Evolutionary conservation across 78 protist species (phyloP).

Genomic region (Cyanophora paradoxa): DNA sequence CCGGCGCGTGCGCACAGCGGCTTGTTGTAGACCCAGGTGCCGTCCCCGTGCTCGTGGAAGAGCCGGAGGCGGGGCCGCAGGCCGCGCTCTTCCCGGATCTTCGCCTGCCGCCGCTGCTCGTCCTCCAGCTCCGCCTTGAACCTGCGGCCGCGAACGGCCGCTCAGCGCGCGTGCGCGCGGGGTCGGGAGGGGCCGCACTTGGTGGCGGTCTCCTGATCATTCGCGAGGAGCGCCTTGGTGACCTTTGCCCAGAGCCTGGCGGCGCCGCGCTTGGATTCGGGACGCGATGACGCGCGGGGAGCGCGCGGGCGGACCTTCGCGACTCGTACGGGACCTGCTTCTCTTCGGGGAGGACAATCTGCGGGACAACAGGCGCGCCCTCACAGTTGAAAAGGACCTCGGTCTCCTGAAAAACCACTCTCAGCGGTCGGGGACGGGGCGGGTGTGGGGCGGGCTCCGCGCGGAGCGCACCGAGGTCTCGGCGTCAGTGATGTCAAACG

Average conservation of each 20-base stretch:
- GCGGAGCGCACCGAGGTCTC: constrained; percentile 18
- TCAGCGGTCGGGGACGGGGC: no score
- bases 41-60: no score
- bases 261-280: no score
- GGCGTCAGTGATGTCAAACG: constrained; percentile 10
- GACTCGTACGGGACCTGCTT: constrained; percentile 37
- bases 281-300: neutral
- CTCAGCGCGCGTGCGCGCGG: no score
- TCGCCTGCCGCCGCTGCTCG: constrained; percentile 42
- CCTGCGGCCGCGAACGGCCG: no score
- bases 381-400: neutral
- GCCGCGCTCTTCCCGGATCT: no score
- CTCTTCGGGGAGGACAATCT: constrained; percentile 21
- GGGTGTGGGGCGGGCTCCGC: no score
- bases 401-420: no score
- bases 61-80: no score
- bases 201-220: constrained; percentile 66
- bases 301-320: neutral
- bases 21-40: no score
- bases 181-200: no score
- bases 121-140: constrained; percentile 53
- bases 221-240: constrained; percentile 40
- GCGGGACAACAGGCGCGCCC: neutral
- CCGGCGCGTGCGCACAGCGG: no score
- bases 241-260: constrained; percentile 59